A percentile compares a stretch with the other conserved stretches of the same genome.
These are phyloP conservation scores for Wickerhamomyces strasburgensis DNA, from an alignment of 805 yeast species.

Conservation along the genomic window DNA sequence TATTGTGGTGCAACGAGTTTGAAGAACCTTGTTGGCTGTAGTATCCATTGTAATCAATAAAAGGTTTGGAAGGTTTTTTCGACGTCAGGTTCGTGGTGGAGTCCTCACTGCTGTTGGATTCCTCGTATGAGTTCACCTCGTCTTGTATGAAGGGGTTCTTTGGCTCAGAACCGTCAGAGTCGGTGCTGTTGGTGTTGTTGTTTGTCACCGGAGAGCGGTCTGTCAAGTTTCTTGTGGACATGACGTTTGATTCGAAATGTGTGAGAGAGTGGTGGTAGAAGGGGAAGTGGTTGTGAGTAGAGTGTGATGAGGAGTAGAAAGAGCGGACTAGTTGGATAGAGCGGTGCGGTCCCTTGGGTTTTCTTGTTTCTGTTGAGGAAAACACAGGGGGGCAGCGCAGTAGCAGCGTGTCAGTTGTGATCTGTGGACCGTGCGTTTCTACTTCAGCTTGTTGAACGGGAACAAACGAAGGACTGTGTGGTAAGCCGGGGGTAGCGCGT, in stretches of 20 bases:
- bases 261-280: not conserved
- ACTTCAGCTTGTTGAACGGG: too few species aligned
- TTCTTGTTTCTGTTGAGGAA: too few species aligned
- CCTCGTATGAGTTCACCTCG: constrained; percentile 23
- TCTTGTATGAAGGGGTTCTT: constrained; percentile 27
- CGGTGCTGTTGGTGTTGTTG: constrained; percentile 17
- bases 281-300: not conserved
- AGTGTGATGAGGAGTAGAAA: not conserved
- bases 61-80: constrained; percentile 27
- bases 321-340: not conserved
- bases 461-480: too few species aligned
- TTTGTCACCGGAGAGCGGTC: constrained; percentile 21
- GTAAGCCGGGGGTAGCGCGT: too few species aligned
- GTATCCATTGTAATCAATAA: constrained; percentile 38
- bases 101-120: constrained; percentile 18
- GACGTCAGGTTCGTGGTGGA: constrained; percentile 19
- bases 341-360: too few species aligned
- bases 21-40: constrained; percentile 38
- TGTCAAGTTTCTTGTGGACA: constrained; percentile 29
- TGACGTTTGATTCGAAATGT: constrained; percentile 3
- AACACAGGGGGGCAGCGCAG: too few species aligned
- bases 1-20: constrained; percentile 26
- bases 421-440: too few species aligned
- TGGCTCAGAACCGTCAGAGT: constrained; percentile 22
- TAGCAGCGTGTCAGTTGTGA: too few species aligned